Evolutionary conservation across 345 rosid species (phyloP), one percentile per base, ranked within the genome.

Genomic region (Brassica nigra): DNA sequence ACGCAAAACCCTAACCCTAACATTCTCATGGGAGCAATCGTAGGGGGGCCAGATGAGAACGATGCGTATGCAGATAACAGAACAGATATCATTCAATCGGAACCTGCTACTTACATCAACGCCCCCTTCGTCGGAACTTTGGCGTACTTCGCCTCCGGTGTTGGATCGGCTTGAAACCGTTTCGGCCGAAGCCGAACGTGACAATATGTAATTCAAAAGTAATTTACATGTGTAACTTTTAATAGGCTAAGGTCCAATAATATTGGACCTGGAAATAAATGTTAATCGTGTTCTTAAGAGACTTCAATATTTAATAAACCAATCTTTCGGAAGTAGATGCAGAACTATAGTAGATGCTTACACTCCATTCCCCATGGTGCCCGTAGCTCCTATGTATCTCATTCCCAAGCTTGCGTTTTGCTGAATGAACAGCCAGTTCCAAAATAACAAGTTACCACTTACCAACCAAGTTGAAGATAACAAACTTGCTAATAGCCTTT

Each of bases 61-160:
- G 97, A 94, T 23, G 92, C 86, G 5, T 94, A 54, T 68, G 80
- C 89, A 0, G 95, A 92, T 71, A 90, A 92, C 39, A 87, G 98
- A 8, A 76, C 84, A 0, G 91, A 85, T 57, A 89, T 89, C 33
- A 85, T 90, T 10, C 95, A 90, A 28, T 84, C 98, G 0, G 98
- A 94, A 59, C 97, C 98, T 0, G 90, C 97, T 0, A 94, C 97
- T 0, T 94, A 92, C 37, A 89, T 94, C 59, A 94, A 91, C 68
- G 98, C 90, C 5, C 92, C 97, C 10, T 64, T 88, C 3, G 93
- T 94, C 71, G 93, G 98, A 49, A 92, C 95, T 4, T 36, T 94
- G 59, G 89, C 97, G 2, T 94, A 89, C 62, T 92, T 94, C 76
- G 86, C 92, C 62, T 15, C 67, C 59, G 49, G 66, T n/a, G n/a